Evolutionary conservation across 352 stramenopile species (phyloP), one percentile per base, ranked within the genome.

Genomic region (Globisporangium heterothallicum): DNA sequence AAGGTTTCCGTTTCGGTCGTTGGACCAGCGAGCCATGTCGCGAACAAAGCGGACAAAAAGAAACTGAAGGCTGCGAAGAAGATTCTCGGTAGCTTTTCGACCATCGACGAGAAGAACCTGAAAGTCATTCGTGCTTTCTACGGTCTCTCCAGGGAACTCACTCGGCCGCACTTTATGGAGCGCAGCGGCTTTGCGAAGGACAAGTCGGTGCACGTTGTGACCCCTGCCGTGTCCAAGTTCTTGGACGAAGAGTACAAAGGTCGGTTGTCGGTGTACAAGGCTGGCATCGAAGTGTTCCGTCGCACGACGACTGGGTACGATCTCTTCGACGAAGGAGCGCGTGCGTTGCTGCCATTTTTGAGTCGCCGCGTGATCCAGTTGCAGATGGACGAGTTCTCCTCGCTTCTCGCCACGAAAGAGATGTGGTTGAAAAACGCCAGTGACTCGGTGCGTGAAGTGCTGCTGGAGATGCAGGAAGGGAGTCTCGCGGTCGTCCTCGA

Each of bases 391-490:
- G 75, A 89, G 59, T 92, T 92, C 36, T 65, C 70, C 19, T 58
- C 63, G 9, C 71, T 92, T 24, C 63, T 92, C 50, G 30, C 68
- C 36, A 78, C 70, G 35, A 82, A 78, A 24, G 76, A 92, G 52
- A 79, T 79, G 65, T 92, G 81, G 81, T 54, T 92, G 32, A 84
- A 86, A 62, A 72, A 89, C 60, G 72, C 77, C n/a, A 79, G 74
- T 10, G 67, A 85, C 4, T 41, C 66, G n/a, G 74, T 75, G 18
- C 63, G 72, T 26, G 58, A 70, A 4, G 66, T 77, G 36, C 56
- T 92, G 36, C 47, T 58, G 12, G 58, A 76, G 19, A 79, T 86
- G 57, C 53, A 49, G 2, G 78, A 92, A 21, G 81, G 81, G 12
- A 86, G 70, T 44, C 48, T 92, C 32, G 68, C 74, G 12, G 67